Base-by-base conservation (phyloP, 2,329 filamentous ascomycete species). In the Onygenales sp. region DNA sequence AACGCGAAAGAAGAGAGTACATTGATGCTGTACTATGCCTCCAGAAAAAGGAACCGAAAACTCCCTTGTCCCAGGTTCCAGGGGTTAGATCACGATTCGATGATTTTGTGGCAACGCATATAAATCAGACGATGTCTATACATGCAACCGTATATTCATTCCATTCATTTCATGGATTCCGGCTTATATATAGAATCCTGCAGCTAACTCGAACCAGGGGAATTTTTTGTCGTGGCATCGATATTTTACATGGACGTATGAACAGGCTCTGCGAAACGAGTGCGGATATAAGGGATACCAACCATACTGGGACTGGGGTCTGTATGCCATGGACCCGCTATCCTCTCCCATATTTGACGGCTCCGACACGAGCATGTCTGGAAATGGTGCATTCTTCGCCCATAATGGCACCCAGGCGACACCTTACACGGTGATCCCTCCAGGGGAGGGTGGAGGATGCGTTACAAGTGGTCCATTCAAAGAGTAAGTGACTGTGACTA, bases 231-330 rank as follows among this genome's bases (percentile, higher is more conserved):
- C 63, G 36, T 70, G 68, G 67, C 70, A 72, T 52, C 64, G 70
- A 33, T 67, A 67, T 48, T 68, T 66, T 53, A 57, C 66, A 44
- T 62, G 56, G 37, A 58, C 63, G 6, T 71, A 68, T 52, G 71
- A 73, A 54, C 60, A 63, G 51, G 65, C 65, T 11, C 61, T 73
- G 3, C 62, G 62, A 40, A 58, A 70, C 3, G 65, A 72, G 54
- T 73, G 71, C 43, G 64, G 65, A 9, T 73, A 72, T 56, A 60
- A 57, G 5, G 70, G 69, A 2, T 62, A 61, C 2, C 67, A 69
- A 44, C 70, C 71, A 34, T 67, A 65, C 56, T 63, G 62, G 62
- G 58, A 64, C 56, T 61, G 56, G 57, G 54, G 54, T 32, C 51
- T 58, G 40, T 59, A 52, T 17, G 55, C 46, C 10, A 14, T 50